These are phyloP conservation scores for Exidia glandulosa DNA, from an alignment of 768 basidiomycete genomes.

Conservation along the genomic window DNA sequence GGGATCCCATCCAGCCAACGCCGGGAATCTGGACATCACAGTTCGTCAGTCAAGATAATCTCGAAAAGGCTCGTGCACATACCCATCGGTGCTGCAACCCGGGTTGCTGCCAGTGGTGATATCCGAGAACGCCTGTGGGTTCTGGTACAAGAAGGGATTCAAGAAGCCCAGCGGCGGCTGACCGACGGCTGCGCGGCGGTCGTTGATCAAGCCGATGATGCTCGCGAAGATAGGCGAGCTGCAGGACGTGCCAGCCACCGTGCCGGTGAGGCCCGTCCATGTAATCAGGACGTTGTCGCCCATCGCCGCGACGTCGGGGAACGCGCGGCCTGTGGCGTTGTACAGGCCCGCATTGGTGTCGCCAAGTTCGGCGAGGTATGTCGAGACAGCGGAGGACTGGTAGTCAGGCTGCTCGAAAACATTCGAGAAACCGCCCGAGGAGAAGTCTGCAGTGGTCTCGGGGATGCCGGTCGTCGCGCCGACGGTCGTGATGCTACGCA, in stretches of 20 bases:
- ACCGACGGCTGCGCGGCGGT: conserved; percentile 18
- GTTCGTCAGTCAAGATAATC: conserved; percentile 2
- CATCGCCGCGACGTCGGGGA: conserved; percentile 38
- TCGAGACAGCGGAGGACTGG: conserved; percentile 26
- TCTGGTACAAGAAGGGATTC: conserved; percentile 25
- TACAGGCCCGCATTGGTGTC: conserved; percentile 20
- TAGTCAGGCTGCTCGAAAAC: conserved; percentile 24
- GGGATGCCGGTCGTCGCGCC: too few relatives aligned
- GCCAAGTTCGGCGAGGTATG: conserved; percentile 24
- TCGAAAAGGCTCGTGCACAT: neutral
- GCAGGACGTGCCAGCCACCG: conserved; percentile 35
- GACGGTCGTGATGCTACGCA: too few relatives aligned
- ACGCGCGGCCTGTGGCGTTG: conserved; percentile 29
- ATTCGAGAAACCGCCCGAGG: conserved; percentile 58
- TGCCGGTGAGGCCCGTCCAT: conserved; percentile 29
- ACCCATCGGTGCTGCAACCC: conserved; percentile 3
- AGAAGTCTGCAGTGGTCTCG: conserved; percentile 24
- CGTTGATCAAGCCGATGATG: conserved; percentile 27
- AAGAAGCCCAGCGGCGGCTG: conserved; percentile 22
- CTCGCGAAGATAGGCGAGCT: conserved; percentile 24
- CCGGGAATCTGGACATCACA: conserved; percentile 10
- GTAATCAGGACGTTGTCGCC: conserved; percentile 32
- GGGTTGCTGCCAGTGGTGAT: conserved; percentile 7
- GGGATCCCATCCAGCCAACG: conserved; percentile 41
- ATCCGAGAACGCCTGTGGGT: conserved; percentile 7